Base-by-base conservation (phyloP, 768 basidiomycete genomes). In the Termitomyces sp. region DNA sequence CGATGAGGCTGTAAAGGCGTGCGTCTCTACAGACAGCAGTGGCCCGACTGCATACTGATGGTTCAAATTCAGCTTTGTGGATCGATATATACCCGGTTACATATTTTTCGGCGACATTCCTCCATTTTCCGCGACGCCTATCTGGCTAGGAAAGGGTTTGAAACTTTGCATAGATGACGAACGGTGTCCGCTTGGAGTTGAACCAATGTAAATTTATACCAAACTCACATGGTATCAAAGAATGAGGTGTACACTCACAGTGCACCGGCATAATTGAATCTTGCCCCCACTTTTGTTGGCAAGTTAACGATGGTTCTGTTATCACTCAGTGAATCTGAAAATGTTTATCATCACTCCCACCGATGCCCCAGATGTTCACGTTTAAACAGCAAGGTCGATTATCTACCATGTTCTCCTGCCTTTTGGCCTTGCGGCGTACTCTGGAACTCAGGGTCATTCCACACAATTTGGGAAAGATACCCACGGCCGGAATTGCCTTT, bases 81-180 rank as follows among this genome's bases (percentile, higher is more conserved):
- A 94, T 70, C 85, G 95, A 4, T 97, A 97, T 70, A 94, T 98
- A 63, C 94, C 94, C 1, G 92, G 90, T 3, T 98, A 97, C 66
- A 85, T 96, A 59, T 88, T 95, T 68, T 98, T 90, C 66, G 84
- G 80, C 4, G 82, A 83, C 22, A 83, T 66, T 54, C 54, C 67
- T 54, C 54, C 60, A 33, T 37, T 29, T 16, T 49, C 53, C 28
- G 15, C 44, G n/a, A 46, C 56, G 51, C 66, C 68, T 5, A 58
- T 45, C n/a, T 69, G 70, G 70, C 54, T 66, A 13, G 81, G 79
- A 8, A 77, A 71, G 26, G 78, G 83, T 3, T 68, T 90, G 42
- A 73, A 72, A 13, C 68, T 92, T 26, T 69, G 74, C 18, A 77
- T 92, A 34, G 83, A 84, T 60, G 74, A 80, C 58, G 68, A 74